phyloP scores from a whole-genome alignment of 768 basidiomycete genomes.

The Hemileccinum impolitum region DNA sequence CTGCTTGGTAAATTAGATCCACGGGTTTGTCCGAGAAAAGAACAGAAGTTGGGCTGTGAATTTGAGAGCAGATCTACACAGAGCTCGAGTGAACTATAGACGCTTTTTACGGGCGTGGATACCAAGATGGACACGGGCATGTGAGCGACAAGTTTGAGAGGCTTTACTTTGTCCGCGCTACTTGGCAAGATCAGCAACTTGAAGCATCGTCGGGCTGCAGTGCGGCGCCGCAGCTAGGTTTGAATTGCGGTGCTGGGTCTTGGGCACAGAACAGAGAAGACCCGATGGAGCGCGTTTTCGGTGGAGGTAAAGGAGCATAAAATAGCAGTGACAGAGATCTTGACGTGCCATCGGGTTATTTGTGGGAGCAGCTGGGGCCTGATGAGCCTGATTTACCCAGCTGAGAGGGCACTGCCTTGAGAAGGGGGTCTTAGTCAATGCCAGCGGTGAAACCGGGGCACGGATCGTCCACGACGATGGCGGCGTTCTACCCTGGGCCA shows the following conservation, averaged over 20 bases:
- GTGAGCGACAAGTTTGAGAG: not conserved
- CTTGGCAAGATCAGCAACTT: no score
- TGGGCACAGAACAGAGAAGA: not conserved
- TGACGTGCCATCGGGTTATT: slow-evolving; percentile 2
- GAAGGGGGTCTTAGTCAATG: slow-evolving; percentile 12
- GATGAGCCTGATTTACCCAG: slow-evolving; percentile 18
- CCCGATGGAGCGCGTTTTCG: not conserved
- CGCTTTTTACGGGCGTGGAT: not conserved
- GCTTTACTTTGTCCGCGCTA: no score
- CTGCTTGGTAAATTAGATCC: not conserved
- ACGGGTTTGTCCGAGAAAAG: not conserved
- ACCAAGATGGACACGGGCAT: not conserved
- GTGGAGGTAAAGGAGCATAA: not conserved
- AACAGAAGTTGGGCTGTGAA: not conserved
- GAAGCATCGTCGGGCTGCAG: not conserved
- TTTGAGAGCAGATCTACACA: not conserved
- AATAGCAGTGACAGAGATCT: not conserved
- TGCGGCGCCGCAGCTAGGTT: not conserved
- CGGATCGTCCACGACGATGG: slow-evolving; percentile 23
- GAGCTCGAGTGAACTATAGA: no score
- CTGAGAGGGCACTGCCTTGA: slow-evolving; percentile 22
- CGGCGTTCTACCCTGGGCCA: slow-evolving; percentile 45
- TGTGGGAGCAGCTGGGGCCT: slow-evolving; percentile 4
- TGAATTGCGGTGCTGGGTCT: slow-evolving; percentile 6
- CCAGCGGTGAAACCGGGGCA: not conserved